Conservation (phyloP, 805 yeast species). For the Osmozyma mogii region DNA sequence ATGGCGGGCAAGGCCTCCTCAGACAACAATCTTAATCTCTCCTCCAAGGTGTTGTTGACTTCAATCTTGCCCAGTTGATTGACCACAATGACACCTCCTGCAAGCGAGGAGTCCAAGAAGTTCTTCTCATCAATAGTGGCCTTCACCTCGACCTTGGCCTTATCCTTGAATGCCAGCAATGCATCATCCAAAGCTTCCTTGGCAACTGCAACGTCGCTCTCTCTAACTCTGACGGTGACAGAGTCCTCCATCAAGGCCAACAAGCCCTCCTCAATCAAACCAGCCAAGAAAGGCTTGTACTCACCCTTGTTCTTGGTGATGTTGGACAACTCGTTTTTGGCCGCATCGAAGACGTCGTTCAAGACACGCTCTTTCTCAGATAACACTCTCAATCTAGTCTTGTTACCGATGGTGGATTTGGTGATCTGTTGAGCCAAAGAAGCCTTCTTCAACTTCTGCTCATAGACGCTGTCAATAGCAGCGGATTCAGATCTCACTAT, state of each 20-base stretch:
- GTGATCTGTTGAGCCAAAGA: constrained; percentile 90
- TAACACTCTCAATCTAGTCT: constrained; percentile 86
- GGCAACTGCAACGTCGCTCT: constrained; percentile 54
- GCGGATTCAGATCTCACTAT: constrained; percentile 90
- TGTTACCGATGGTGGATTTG: constrained; percentile 91
- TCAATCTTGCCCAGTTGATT: constrained; percentile 77
- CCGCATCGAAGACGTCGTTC: constrained; percentile 62
- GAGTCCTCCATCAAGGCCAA: constrained; percentile 65
- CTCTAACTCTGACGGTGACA: constrained; percentile 58
- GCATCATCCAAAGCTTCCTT: constrained; percentile 58
- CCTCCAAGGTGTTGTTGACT: constrained; percentile 88
- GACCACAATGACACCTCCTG: constrained; percentile 80
- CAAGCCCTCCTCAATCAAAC: constrained; percentile 71
- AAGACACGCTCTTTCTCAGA: constrained; percentile 68
- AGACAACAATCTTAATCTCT: constrained; percentile 76
- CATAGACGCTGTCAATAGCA: constrained; percentile 74
- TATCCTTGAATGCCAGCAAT: constrained; percentile 52
- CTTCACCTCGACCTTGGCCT: constrained; percentile 49
- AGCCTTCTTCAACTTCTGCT: constrained; percentile 82
- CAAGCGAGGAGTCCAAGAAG: constrained; percentile 52
- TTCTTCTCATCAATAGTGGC: constrained; percentile 48
- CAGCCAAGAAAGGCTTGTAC: constrained; percentile 64
- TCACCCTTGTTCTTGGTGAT: constrained; percentile 46
- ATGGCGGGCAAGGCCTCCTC: constrained; percentile 88
- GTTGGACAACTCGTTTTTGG: constrained; percentile 54